phyloP scores from a whole-genome alignment of 1,139 yeast genomes.

The Oligophagozyma castellii region DNA sequence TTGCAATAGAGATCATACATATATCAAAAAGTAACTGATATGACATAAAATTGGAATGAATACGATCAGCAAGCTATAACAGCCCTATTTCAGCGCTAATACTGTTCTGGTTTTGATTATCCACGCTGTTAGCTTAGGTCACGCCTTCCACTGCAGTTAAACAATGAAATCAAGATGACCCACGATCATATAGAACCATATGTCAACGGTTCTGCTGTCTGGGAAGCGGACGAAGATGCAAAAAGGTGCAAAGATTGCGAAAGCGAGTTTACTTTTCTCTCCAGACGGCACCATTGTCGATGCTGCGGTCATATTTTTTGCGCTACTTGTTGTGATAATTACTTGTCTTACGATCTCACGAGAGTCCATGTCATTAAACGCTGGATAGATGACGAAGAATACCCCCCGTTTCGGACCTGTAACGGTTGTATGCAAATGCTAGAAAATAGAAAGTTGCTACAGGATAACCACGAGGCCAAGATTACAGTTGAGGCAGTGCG shows the following conservation, averaged over 20 bases:
- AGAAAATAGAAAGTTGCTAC: neutral
- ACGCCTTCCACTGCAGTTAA: too few relatives aligned
- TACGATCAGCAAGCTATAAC: too few relatives aligned
- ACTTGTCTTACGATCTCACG: slow-evolving; percentile 17
- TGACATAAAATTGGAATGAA: too few relatives aligned
- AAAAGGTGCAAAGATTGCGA: slow-evolving; percentile 51
- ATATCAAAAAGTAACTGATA: too few relatives aligned
- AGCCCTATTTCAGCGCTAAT: too few relatives aligned
- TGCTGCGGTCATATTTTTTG: slow-evolving; percentile 25
- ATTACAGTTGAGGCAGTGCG: slow-evolving; percentile 1
- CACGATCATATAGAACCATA: too few relatives aligned
- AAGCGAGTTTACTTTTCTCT: slow-evolving; percentile 44
- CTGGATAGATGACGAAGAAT: slow-evolving; percentile 57
- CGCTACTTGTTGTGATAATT: slow-evolving; percentile 15
- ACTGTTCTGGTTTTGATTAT: too few relatives aligned
- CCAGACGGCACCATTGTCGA: slow-evolving; percentile 84
- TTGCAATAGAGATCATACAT: too few relatives aligned
- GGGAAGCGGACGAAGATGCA: slow-evolving; percentile 71
- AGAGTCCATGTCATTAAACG: slow-evolving; percentile 58
- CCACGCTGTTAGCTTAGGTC: too few relatives aligned
- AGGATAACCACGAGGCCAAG: slow-evolving; percentile 17
- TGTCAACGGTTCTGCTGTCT: slow-evolving; percentile 30
- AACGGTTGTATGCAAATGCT: slow-evolving; percentile 6
- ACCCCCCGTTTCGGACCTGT: slow-evolving; percentile 21
- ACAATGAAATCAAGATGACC: too few relatives aligned